Percentiles rank a stretch among this genome's conserved stretches.
Evolutionary conservation across 2,329 filamentous ascomycete genomes (phyloP).

Genomic region (Epichloe sibirici): DNA sequence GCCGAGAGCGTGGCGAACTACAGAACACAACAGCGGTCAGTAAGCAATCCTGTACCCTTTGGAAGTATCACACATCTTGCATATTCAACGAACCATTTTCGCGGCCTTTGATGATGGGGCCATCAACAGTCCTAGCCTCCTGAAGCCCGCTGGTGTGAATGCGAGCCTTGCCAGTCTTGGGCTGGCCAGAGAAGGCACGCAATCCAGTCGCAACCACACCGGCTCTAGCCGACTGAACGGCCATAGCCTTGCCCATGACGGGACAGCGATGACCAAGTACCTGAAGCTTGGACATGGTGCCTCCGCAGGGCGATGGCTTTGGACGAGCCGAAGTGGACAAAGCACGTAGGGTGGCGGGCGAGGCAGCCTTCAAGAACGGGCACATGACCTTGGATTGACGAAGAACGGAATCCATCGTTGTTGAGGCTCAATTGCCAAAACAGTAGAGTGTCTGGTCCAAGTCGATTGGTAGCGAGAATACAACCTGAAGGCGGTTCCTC

Average conservation of each 20-base stretch:
- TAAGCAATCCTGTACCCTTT: not conserved
- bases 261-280: slow-evolving; percentile 89
- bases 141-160: slow-evolving; percentile 71
- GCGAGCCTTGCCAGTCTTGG: slow-evolving; percentile 51
- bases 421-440: not conserved
- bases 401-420: slow-evolving; percentile 80
- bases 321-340: slow-evolving; percentile 63
- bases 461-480: not conserved
- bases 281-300: slow-evolving; percentile 95
- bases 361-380: slow-evolving; percentile 91
- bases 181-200: slow-evolving; percentile 37
- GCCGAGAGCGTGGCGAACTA: slow-evolving; percentile 2
- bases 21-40: not conserved
- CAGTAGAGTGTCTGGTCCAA: not conserved
- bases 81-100: slow-evolving; percentile 35
- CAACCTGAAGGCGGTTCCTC: not conserved
- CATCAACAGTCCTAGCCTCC: slow-evolving; percentile 66
- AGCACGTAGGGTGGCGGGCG: slow-evolving; percentile 79
- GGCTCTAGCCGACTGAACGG: slow-evolving; percentile 60
- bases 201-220: slow-evolving; percentile 36
- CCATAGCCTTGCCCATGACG: slow-evolving; percentile 96
- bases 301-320: slow-evolving; percentile 63
- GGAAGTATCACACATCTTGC: not conserved
- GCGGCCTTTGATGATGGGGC: slow-evolving; percentile 32
- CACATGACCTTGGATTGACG: slow-evolving; percentile 95